A percentile compares a stretch with the other conserved stretches of the same genome.
These are phyloP conservation scores for Monosporozyma servazzii DNA, from an alignment of 805 yeast genomes.

Conservation along the genomic window DNA sequence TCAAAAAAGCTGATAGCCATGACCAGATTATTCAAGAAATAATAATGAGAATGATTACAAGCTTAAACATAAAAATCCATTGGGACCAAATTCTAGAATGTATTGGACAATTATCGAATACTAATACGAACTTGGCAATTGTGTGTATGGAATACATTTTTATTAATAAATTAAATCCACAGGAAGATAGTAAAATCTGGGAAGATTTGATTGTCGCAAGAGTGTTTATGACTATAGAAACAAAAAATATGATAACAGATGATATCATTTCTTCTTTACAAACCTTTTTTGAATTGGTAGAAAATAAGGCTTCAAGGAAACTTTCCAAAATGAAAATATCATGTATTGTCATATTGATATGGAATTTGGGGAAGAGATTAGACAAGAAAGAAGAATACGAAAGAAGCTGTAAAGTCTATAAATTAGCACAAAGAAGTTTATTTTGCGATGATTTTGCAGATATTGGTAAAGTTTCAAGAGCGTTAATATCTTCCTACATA, in stretches of 20 bases:
- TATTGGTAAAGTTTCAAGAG: conserved; percentile 32
- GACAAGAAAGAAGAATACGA: conserved; percentile 18
- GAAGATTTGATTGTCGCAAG: conserved; percentile 26
- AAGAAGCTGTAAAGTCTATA: conserved; percentile 23
- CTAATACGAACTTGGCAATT: conserved; percentile 22
- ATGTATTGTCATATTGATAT: conserved; percentile 30
- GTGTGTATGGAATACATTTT: conserved; percentile 31
- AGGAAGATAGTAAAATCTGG: conserved; percentile 18
- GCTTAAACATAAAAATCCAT: conserved; percentile 18
- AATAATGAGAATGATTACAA: conserved; percentile 32
- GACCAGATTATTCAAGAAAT: conserved; percentile 21
- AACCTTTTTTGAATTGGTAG: conserved; percentile 21
- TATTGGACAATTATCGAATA: conserved; percentile 23
- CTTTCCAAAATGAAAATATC: conserved; percentile 27
- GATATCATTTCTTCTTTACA: conserved; percentile 18
- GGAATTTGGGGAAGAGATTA: conserved; percentile 32
- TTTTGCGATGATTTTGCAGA: conserved; percentile 24
- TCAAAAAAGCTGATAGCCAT: conserved; percentile 3
- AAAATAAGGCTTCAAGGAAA: conserved; percentile 19
- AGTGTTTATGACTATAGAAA: conserved; percentile 19
- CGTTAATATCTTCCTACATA: conserved; percentile 26
- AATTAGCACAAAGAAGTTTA: conserved; percentile 20
- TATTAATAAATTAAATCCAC: conserved; percentile 25
- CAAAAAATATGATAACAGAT: conserved; percentile 14
- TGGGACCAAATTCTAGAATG: conserved; percentile 20